Base-by-base conservation (phyloP, 441 rosid species). In the Gossypium gossypioides region DNA sequence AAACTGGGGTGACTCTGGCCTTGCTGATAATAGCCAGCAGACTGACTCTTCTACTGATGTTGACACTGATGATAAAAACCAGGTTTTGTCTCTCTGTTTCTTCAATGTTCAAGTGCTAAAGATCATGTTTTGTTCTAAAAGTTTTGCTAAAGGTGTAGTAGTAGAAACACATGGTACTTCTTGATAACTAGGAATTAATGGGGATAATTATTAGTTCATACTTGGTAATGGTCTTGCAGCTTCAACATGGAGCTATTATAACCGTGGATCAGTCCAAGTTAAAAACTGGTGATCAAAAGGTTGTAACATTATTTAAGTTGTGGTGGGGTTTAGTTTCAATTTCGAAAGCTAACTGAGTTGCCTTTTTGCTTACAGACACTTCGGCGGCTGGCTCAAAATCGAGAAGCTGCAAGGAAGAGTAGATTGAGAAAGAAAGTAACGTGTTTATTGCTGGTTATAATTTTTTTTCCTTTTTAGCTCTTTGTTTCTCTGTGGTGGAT, bases 1-100 rank as follows among this genome's bases (percentile, higher is more conserved):
- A 85, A 93, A 86, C 74, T 90, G 98, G 97, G 91, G 87, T 19
- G 97, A 93, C 54, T 91, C 96, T 75, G 91, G 84, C 59, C 82
- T 89, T 84, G 93, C 89, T 42, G 94, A 89, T 80, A 85, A 86
- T 78, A 89, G 97, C 89, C 98, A 87, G 75, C 97, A 91, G 75
- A 91, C 98, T 76, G 98, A 91, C 88, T 90, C 97, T 82, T 91
- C 97, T 55, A 91, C 97, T 79, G 98, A 91, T 85, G 80, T 89
- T 72, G 97, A 91, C 79, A 88, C 86, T 72, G 98, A 94, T 80
- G 93, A 94, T 68, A 91, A 79, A 79, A 76, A 83, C 85, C 93
- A 91, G 89, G 98, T 91, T 57, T 40, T 24, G 79, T 73, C 77
- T 82, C 83, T 72, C 16, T 40, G 18, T 63, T 7, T 69, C 60